These are phyloP conservation scores for Russula earlei DNA, from an alignment of 768 basidiomycete species.

Conservation along the genomic window DNA sequence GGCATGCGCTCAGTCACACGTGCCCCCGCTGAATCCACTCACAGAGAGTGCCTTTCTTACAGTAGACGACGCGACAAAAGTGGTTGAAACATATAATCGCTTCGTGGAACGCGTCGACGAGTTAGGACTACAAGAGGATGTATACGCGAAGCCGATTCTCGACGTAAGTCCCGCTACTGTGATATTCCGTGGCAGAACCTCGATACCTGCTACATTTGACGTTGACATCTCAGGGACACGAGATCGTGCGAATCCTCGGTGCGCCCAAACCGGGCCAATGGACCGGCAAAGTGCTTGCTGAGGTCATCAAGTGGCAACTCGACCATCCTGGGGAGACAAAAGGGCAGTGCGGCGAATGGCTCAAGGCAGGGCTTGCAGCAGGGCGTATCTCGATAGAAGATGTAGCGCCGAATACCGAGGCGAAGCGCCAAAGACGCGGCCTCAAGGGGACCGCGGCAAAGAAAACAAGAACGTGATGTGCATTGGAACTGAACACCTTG, in stretches of 20 bases:
- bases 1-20: constrained; percentile 28
- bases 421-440: constrained; percentile 14
- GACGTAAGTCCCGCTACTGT: constrained; percentile 45
- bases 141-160: constrained; percentile 66
- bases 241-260: constrained; percentile 46
- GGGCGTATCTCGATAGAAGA: constrained; percentile 35
- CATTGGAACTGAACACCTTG: neutral
- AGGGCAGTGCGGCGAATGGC: constrained; percentile 63
- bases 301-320: constrained; percentile 79
- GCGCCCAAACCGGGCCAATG: constrained; percentile 56
- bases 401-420: neutral
- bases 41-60: constrained; percentile 16
- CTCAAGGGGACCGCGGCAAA: constrained; percentile 6
- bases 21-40: constrained; percentile 15
- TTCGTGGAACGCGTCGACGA: constrained; percentile 54
- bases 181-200: too few relatives aligned
- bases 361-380: constrained; percentile 42
- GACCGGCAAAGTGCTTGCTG: constrained; percentile 53
- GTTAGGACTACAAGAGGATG: constrained; percentile 46
- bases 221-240: constrained; percentile 63
- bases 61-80: constrained; percentile 38
- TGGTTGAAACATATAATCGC: constrained; percentile 54
- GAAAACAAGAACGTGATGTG: constrained; percentile 9
- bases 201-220: too few relatives aligned
- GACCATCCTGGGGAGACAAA: constrained; percentile 57